Base-by-base conservation (phyloP, 805 yeast species). In the Saccharomycopsis amapae region DNA sequence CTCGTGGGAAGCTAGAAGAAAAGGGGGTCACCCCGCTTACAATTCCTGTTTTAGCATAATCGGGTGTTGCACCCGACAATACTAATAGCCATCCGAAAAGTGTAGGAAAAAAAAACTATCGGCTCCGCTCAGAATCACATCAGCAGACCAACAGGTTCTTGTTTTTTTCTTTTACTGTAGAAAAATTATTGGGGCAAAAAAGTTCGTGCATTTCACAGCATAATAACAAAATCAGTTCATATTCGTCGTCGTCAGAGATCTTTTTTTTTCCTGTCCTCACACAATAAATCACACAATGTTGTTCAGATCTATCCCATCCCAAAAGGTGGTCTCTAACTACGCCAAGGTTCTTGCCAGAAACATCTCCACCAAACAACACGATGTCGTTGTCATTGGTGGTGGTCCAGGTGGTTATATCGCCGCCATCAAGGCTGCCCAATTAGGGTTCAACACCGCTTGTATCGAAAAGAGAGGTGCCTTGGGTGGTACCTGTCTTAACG, bases 321-420 rank as follows among this genome's bases (percentile, higher is more conserved):
- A 44, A 20, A 39, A 24, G 22, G 23, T 31, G 18, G 33, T 41
- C 15, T 15, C 44, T 46, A 46, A 44, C 43, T 50, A 46, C 45
- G 24, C 53, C 40, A 50, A 43, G 39, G 45, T 46, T 20, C 23
- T 50, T 25, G 44, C 39, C 26, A 46, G 53, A 44, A 38, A 40
- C 42, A 37, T 50, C 15, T 26, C 72, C 51, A 66, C 68, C 54
- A 67, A 70, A 58, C 81, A 81, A 61, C 93, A 86, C 63, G 97
- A 93, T 61, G 78, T 93, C 45, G 95, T 90, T 45, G 86, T 93
- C 58, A 84, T 93, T 61, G 99, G 99, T 57, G 97, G 97, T 59
- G 99, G 99, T 49, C 99, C 99, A 56, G 99, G 97, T 67, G 99
- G 99, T 53, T 93, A 93, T 66, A 93, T 93, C 58, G 97, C 97